Base-by-base conservation (phyloP, 2,329 filamentous ascomycete species). In the Cryphonectria japonica region DNA sequence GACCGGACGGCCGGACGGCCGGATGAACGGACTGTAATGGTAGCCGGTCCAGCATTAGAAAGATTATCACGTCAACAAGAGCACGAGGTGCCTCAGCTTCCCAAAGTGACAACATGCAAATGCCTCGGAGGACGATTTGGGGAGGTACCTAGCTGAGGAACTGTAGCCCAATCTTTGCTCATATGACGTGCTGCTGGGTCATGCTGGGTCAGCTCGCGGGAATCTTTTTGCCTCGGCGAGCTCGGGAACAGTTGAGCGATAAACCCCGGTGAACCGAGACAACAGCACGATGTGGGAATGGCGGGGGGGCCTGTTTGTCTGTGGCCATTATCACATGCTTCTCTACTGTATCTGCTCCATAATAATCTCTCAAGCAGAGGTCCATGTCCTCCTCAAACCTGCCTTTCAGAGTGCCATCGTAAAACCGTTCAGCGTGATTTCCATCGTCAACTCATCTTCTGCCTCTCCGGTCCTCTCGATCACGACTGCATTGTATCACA, bases 141-240 rank as follows among this genome's bases (percentile, higher is more conserved):
- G 63, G 63, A 65, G 63, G 63, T 65, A 52, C 13, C 9, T 50
- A 2, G 22, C 46, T 34, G 41, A 11, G 29, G n/a, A 14, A 13
- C 6, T 46, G 63, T 22, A 41, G 19, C 29, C 43, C 43, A 39
- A 26, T n/a, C 26, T 65, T 65, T 50, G 63, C 63, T 69, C 63
- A 66, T 67, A 67, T 72, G 59, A 64, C 67, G 67, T 69, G 70
- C 70, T 67, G 62, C 34, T 37, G 26, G 26, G 26, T 26, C 26
- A 26, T 26, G 62, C 34, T 37, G 66, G 34, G 34, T 32, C 43
- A 43, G 39, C 7, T 19, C n/a, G 43, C 61, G 26, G n/a, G 41
- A 29, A 29, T 61, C n/a, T 52, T 16, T 34, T 61, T 67, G 62
- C 67, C 70, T 72, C 70, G 67, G 70, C n/a, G 41, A 19, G 34